phyloP scores from a whole-genome alignment of 805 yeast species.

The Tetrapisispora nanseiensis region DNA sequence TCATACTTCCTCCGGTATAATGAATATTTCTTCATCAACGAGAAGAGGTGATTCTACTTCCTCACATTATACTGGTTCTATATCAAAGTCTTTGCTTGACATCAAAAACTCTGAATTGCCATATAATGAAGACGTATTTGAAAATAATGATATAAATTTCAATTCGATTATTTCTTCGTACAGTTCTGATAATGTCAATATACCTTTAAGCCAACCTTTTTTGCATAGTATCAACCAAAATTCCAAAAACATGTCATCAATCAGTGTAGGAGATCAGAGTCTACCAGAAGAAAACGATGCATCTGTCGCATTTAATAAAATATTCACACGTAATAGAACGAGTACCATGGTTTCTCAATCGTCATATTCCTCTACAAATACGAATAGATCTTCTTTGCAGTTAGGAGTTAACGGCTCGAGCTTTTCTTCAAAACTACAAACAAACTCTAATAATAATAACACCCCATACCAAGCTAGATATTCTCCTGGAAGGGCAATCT shows the following conservation, averaged over 20 bases:
- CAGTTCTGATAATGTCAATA: not conserved
- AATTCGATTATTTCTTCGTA: not conserved
- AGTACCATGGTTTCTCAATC: constrained; percentile 21
- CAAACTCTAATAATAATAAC: not conserved
- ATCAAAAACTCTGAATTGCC: not conserved
- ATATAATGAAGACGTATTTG: not conserved
- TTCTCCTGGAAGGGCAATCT: constrained; percentile 24
- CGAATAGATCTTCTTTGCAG: constrained; percentile 7
- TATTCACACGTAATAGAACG: constrained; percentile 15
- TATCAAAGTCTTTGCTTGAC: not conserved
- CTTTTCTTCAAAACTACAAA: constrained; percentile 12
- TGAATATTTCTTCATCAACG: not conserved
- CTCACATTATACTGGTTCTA: not conserved
- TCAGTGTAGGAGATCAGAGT: not conserved
- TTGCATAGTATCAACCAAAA: not conserved
- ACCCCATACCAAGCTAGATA: constrained; percentile 9
- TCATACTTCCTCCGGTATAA: not conserved
- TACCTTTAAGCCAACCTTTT: not conserved
- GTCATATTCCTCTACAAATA: constrained; percentile 14
- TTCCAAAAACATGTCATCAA: not conserved
- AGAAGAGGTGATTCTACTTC: not conserved
- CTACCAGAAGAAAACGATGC: constrained; percentile 28
- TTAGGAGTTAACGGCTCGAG: constrained; percentile 4
- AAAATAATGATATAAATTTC: not conserved
- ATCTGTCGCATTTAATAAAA: constrained; percentile 28